These are phyloP conservation scores for Populus tremula DNA, from an alignment of 345 rosid species.

Conservation along the genomic window DNA sequence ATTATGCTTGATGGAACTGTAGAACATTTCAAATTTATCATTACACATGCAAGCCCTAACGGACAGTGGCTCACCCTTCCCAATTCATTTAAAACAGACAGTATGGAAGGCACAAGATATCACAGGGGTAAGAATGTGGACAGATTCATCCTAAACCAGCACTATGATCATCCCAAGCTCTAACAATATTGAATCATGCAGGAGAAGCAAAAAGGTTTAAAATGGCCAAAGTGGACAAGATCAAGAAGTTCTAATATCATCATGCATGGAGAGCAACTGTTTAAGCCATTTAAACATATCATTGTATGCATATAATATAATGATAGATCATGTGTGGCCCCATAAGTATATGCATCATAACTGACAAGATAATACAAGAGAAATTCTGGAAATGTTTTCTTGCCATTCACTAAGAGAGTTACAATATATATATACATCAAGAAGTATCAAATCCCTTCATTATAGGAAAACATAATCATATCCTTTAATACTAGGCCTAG, in stretches of 20 bases:
- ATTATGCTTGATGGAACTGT: neutral
- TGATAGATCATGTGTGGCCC: conserved; percentile 84
- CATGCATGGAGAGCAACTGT: neutral
- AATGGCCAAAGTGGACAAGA: neutral
- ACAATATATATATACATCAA: too few relatives aligned
- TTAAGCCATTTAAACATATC: conserved; percentile 7
- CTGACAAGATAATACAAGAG: too few relatives aligned
- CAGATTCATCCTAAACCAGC: neutral
- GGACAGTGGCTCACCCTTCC: neutral
- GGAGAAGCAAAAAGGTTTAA: neutral
- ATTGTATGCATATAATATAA: conserved; percentile 74
- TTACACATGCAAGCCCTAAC: neutral
- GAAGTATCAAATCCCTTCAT: too few relatives aligned
- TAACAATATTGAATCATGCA: neutral
- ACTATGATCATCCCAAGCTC: neutral
- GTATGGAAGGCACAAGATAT: neutral
- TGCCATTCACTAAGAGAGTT: too few relatives aligned
- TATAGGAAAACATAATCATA: too few relatives aligned
- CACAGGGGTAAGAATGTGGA: neutral
- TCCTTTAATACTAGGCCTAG: too few relatives aligned
- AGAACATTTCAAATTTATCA: neutral
- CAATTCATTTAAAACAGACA: neutral
- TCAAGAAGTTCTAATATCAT: neutral
- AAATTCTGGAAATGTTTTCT: too few relatives aligned
- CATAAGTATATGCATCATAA: conserved; percentile 83